Percentiles rank a stretch among this genome's conserved stretches.
Evolutionary conservation across 495 filamentous ascomycete species (phyloP).

Genomic region (Penicillium lagena): DNA sequence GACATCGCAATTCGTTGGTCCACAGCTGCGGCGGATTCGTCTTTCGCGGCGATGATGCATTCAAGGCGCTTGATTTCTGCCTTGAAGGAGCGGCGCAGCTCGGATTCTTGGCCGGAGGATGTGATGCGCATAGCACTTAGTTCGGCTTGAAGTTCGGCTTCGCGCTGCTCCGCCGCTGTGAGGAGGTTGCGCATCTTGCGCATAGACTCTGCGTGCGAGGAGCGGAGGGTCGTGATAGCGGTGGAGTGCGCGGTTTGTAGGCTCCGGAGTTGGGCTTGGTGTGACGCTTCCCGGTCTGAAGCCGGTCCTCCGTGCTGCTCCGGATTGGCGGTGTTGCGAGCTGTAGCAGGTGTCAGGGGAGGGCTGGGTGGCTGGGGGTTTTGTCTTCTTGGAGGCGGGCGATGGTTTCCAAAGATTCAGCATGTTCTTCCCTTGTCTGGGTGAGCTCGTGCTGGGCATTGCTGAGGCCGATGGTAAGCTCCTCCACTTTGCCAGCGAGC

Average conservation of each 20-base stretch:
- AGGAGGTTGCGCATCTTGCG: slow-evolving; percentile 34
- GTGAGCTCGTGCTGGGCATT: slow-evolving; percentile 28
- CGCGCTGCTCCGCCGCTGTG: slow-evolving; percentile 35
- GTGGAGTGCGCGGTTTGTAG: slow-evolving; percentile 33
- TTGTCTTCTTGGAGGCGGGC: slow-evolving; percentile 87
- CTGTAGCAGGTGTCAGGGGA: slow-evolving; percentile 18
- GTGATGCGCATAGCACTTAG: slow-evolving; percentile 23
- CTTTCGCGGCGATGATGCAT: slow-evolving; percentile 30
- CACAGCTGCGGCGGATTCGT: slow-evolving; percentile 32
- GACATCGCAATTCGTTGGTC: slow-evolving; percentile 38
- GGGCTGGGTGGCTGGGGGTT: slow-evolving; percentile 22
- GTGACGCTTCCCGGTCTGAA: slow-evolving; percentile 24
- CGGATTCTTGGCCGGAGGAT: slow-evolving; percentile 11
- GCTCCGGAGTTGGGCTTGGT: slow-evolving; percentile 32
- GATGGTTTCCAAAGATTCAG: slow-evolving; percentile 57
- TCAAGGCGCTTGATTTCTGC: slow-evolving; percentile 28
- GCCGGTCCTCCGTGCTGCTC: slow-evolving; percentile 1
- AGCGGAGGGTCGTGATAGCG: slow-evolving; percentile 31
- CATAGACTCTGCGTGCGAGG: slow-evolving; percentile 38
- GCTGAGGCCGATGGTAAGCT: slow-evolving; percentile 27
- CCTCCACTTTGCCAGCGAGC: slow-evolving; percentile 25
- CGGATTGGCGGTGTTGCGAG: slow-evolving; percentile 3
- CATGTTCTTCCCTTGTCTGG: slow-evolving; percentile 29
- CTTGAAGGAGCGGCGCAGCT: slow-evolving; percentile 22
- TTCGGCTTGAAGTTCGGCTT: slow-evolving; percentile 33